Evolutionary conservation across 306 rosid species (phyloP).

Genomic region (Medicago lupulina): DNA sequence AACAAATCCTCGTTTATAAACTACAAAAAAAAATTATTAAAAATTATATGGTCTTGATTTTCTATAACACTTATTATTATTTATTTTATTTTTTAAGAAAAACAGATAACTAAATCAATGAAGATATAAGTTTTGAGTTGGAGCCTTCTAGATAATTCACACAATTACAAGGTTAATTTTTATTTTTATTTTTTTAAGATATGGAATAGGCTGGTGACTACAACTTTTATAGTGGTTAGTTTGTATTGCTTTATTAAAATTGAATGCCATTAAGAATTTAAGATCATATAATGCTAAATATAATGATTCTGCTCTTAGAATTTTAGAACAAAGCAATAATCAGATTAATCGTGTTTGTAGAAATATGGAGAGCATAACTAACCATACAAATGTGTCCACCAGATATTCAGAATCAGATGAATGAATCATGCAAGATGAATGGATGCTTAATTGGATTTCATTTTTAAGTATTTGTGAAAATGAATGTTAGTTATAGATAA

Average conservation of each 20-base stretch:
- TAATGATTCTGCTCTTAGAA: slow-evolving; percentile 22
- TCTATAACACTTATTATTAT: neutral
- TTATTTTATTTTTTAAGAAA: neutral
- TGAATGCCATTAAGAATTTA: slow-evolving; percentile 15
- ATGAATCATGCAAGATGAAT: slow-evolving; percentile 30
- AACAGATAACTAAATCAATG: neutral
- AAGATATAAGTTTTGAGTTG: too few relatives aligned
- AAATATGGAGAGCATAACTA: slow-evolving; percentile 43
- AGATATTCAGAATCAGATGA: slow-evolving; percentile 22
- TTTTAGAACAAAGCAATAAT: neutral
- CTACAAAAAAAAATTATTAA: too few relatives aligned
- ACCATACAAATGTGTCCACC: slow-evolving; percentile 48
- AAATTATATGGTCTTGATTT: neutral
- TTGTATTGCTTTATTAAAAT: neutral
- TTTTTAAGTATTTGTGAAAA: slow-evolving; percentile 30
- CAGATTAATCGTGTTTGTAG: neutral
- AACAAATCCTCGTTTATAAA: neutral
- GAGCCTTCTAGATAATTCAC: too few relatives aligned
- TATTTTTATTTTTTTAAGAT: too few relatives aligned
- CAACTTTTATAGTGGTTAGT: neutral
- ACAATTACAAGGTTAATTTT: too few relatives aligned
- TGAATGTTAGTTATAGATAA: too few relatives aligned
- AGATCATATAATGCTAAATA: neutral
- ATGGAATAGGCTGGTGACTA: neutral
- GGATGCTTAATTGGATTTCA: slow-evolving; percentile 31